Evolutionary conservation across 202 grass and related monocot genomes (phyloP).

Genomic region (Carex sylvatica): DNA sequence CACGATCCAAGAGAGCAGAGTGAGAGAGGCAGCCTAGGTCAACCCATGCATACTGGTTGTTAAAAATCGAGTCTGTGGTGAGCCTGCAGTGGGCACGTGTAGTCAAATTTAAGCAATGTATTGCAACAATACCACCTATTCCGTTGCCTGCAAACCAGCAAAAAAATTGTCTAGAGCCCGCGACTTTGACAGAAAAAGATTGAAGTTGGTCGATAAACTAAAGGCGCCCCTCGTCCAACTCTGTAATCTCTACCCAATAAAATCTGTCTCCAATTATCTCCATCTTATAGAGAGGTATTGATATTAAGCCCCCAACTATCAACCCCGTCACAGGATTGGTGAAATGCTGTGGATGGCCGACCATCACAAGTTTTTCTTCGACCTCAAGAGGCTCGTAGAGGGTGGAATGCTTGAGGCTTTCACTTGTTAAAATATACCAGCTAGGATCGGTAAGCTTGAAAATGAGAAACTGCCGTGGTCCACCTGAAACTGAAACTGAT

Average conservation of each 20-base stretch:
- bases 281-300: conserved; percentile 2
- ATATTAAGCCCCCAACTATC: background rate
- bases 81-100: background rate
- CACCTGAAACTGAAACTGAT: no score
- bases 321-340: background rate
- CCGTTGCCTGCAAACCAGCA: background rate
- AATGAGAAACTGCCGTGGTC: background rate
- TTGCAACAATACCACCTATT: background rate
- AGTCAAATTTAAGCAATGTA: background rate
- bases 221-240: background rate
- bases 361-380: background rate
- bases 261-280: background rate
- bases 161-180: background rate
- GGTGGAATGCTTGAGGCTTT: background rate
- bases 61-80: background rate
- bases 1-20: background rate
- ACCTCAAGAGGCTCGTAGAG: background rate
- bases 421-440: background rate
- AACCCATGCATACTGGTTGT: background rate
- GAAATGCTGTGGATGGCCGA: background rate
- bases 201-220: background rate
- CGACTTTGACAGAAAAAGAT: conserved; percentile 4
- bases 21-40: background rate
- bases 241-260: background rate
- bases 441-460: conserved; percentile 3